Conservation (phyloP, 495 filamentous ascomycete genomes). For the Pseudotulostoma volvatum region DNA sequence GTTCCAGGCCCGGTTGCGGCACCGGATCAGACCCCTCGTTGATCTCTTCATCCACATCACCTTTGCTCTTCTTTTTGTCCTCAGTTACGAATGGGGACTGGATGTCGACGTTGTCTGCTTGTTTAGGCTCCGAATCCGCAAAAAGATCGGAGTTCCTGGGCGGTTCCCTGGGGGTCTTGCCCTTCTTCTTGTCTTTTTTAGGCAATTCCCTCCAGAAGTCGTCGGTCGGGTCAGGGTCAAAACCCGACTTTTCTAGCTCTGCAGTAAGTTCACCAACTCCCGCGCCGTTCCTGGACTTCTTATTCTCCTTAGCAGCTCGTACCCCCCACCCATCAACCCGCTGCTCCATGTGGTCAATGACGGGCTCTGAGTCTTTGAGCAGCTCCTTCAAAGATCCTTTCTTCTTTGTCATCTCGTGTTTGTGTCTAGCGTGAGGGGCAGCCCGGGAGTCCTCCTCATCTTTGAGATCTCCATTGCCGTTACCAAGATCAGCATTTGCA, state of each 20-base stretch:
- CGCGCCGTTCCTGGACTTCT: too few relatives aligned
- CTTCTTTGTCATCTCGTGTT: conserved; percentile 5
- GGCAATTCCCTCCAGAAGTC: too few relatives aligned
- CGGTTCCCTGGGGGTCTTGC: conserved; percentile 9
- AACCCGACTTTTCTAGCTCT: too few relatives aligned
- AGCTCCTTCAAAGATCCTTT: too few relatives aligned
- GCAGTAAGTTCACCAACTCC: too few relatives aligned
- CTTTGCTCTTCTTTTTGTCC: conserved; percentile 1
- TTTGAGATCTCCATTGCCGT: conserved; percentile 7
- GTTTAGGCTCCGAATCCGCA: conserved; percentile 7
- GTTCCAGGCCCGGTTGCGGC: background rate
- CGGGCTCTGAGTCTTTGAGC: too few relatives aligned
- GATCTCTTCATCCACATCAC: background rate
- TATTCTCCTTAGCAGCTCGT: conserved; percentile 7
- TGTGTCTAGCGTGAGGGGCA: too few relatives aligned
- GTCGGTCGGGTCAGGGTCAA: too few relatives aligned
- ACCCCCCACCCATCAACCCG: conserved; percentile 10
- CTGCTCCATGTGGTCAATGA: too few relatives aligned
- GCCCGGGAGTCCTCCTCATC: conserved; percentile 10
- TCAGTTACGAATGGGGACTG: background rate
- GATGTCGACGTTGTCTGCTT: conserved; percentile 5
- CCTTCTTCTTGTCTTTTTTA: conserved; percentile 13
- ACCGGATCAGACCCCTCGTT: background rate
- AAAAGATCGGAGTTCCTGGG: conserved; percentile 4
- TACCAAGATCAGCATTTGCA: conserved; percentile 11